Evolutionary conservation across 805 yeast species (phyloP), one percentile per base, ranked within the genome.

Genomic region (Lipomyces orientalis): DNA sequence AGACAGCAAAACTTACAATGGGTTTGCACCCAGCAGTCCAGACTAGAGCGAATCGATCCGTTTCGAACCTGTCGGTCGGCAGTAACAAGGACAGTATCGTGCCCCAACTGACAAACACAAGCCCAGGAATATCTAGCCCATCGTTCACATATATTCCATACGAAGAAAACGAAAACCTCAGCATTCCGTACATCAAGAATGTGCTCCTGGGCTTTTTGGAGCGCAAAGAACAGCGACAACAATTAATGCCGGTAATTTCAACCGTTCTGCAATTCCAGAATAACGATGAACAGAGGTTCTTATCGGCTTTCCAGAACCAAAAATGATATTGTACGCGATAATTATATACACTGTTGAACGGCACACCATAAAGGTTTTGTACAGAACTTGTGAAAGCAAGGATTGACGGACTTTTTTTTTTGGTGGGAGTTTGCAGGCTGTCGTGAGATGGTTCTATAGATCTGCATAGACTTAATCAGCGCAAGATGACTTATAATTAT

Each of bases 171-270:
- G 67, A 66, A 46, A 65, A 72, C 59, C 60, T 64, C 58, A 66
- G 73, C 54, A 54, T 69, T 49, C 91, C 96, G 12, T 94, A 94
- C 76, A 83, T 93, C 61, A 91, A 90, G 77, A 95, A 95, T 76
- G 97, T 94, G 1, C 78, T 94, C n/a, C 80, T 94, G 1, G 98
- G 98, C 1, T 95, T 90, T 76, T 79, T 95, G 64, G 97, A 93
- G 75, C 97, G 91, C 76, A 90, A 85, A 75, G 99, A 94, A n/a
- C 98, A 93, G 78, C 83, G 98, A 67, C 87, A 83, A 35, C 91
- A 88, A 76, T 82, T 94, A 55, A 80, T 95, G 39, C 98, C 98
- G 0, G 98, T 95, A 6, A 81, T 94, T 31, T 85, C 93, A 60
- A 87, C 91, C 71, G 78, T 94, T 61, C 83, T 94, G 67, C 86